Conservation (phyloP, 2,329 filamentous ascomycete genomes). For the Alternaria triticimaculans region DNA sequence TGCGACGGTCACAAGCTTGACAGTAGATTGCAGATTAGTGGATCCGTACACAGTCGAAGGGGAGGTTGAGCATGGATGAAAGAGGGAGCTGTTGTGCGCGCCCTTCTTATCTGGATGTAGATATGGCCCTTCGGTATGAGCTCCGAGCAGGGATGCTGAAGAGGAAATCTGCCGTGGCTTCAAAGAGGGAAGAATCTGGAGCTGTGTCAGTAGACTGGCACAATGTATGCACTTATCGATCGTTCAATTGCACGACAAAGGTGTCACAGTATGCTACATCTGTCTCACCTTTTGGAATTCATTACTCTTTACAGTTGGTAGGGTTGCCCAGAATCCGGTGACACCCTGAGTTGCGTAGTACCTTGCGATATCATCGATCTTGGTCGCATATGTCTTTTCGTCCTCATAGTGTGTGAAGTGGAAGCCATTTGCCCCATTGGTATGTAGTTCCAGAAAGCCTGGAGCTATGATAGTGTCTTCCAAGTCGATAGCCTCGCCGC, state of each 20-base stretch:
- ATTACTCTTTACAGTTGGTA: slow-evolving; percentile 57
- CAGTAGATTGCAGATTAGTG: slow-evolving; percentile 45
- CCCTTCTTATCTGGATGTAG: slow-evolving; percentile 61
- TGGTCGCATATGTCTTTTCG: slow-evolving; percentile 49
- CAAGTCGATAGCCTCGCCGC: slow-evolving; percentile 56
- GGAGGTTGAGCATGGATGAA: slow-evolving; percentile 47
- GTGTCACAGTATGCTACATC: not conserved
- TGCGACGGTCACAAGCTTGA: slow-evolving; percentile 61
- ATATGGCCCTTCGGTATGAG: slow-evolving; percentile 65
- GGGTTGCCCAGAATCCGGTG: slow-evolving; percentile 61
- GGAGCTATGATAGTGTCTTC: slow-evolving; percentile 60
- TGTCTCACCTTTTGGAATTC: slow-evolving; percentile 54
- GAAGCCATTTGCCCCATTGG: slow-evolving; percentile 61
- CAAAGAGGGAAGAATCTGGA: slow-evolving; percentile 57
- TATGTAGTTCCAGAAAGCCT: slow-evolving; percentile 63
- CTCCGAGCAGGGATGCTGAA: slow-evolving; percentile 60
- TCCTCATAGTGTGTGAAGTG: slow-evolving; percentile 61
- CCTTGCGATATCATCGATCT: slow-evolving; percentile 55
- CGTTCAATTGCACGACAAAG: not conserved
- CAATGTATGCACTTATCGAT: not conserved
- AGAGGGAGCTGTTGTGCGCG: slow-evolving; percentile 58
- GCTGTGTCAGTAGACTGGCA: slow-evolving; percentile 8
- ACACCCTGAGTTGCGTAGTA: slow-evolving; percentile 61
- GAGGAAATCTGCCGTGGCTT: slow-evolving; percentile 50
- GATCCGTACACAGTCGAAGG: slow-evolving; percentile 56